Evolutionary conservation across 495 filamentous ascomycete species (phyloP), one percentile per base, ranked within the genome.

Genomic region (Neohortaea acidophila): DNA sequence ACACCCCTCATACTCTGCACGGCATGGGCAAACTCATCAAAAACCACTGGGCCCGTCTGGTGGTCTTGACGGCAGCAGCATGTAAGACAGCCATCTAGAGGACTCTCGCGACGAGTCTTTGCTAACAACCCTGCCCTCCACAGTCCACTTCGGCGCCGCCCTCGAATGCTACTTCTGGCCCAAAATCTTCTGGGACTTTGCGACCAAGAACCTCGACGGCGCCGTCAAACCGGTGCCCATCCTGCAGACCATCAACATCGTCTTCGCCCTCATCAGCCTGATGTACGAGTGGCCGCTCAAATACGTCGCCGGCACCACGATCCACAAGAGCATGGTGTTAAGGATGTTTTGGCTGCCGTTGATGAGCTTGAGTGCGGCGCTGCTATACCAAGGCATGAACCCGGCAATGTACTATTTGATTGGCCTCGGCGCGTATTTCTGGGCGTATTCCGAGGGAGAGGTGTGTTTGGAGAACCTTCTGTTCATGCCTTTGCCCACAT

Each of bases 101-200:
- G 31, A 41, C n/a, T n/a, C 32, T 15, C 33, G 21, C 8, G 15
- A 10, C 29, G 19, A 22, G 33, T 22, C 39, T 12, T 25, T 13
- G 39, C 62, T 60, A 59, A 69, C 56, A 24, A 43, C 33, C 12
- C 24, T 32, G n/a, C 14, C 33, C 26, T 35, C 20, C 33, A 32
- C 51, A 84, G 84, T 92, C 54, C 91, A 99, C 75, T 52, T 93
- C 39, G 79, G 72, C 47, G 83, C 84, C 43, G 74, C 78, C 1
- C 59, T 99, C 36, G 69, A 84, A 62, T 79, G 74, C 51, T 93
- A 84, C 72, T 91, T 96, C 70, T 99, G 86, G 86, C 91, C 91
- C 38, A 99, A 99, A 64, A 74, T 96, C 48, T 91, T 99, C 64
- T 99, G 82, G 81, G 91, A 99, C 63, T 91, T 92, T 59, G 63